These are phyloP conservation scores for Suillus variegatus DNA, from an alignment of 768 basidiomycete species.

Conservation along the genomic window DNA sequence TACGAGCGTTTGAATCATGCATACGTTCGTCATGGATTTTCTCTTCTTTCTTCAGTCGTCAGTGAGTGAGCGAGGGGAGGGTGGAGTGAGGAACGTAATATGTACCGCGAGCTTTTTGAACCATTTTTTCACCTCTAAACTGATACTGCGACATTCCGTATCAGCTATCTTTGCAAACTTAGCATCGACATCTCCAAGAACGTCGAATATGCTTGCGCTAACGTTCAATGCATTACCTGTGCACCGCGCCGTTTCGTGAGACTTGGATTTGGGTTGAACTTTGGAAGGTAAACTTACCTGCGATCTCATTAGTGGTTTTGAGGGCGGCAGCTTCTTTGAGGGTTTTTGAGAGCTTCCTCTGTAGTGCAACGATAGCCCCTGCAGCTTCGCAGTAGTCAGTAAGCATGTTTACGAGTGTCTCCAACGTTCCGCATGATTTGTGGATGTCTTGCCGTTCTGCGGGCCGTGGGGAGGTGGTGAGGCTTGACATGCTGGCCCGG, in stretches of 20 bases:
- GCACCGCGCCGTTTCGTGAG: neutral
- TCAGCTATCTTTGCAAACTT: slow-evolving; percentile 77
- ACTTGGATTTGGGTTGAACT: neutral
- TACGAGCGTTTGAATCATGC: slow-evolving; percentile 62
- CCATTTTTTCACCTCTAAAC: slow-evolving; percentile 79
- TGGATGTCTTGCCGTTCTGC: slow-evolving; percentile 74
- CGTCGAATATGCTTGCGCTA: slow-evolving; percentile 67
- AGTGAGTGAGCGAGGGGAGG: neutral
- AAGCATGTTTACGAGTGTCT: slow-evolving; percentile 62
- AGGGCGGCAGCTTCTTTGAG: slow-evolving; percentile 62
- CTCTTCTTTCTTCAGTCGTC: slow-evolving; percentile 69
- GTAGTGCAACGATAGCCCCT: slow-evolving; percentile 56
- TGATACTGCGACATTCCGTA: slow-evolving; percentile 68
- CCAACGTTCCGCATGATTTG: slow-evolving; percentile 78
- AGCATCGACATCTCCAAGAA: slow-evolving; percentile 65
- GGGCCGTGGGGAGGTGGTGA: slow-evolving; percentile 27
- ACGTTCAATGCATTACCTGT: slow-evolving; percentile 69
- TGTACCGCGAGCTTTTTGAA: slow-evolving; percentile 81
- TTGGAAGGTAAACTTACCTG: slow-evolving; percentile 46
- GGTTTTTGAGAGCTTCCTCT: slow-evolving; percentile 77
- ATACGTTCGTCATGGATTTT: slow-evolving; percentile 74
- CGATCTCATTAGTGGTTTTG: slow-evolving; percentile 61
- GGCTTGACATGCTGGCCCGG: slow-evolving; percentile 12
- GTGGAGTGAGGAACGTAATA: slow-evolving; percentile 11
- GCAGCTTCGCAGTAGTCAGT: slow-evolving; percentile 78